These are phyloP conservation scores for Apiosordaria backusii DNA, from an alignment of 495 filamentous ascomycete genomes.

Conservation along the genomic window DNA sequence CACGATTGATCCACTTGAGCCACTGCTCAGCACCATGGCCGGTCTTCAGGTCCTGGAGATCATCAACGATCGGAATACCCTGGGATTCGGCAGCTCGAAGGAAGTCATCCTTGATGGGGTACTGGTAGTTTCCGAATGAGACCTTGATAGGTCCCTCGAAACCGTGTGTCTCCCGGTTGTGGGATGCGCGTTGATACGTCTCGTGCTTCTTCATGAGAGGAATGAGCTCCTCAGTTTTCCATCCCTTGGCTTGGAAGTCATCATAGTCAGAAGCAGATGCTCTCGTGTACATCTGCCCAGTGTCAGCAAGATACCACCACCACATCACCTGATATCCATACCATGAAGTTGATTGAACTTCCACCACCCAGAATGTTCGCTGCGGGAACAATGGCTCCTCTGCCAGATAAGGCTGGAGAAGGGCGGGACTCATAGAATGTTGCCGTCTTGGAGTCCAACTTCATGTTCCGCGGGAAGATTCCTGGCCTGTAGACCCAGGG, in stretches of 20 bases:
- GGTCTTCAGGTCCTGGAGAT: conserved; percentile 64
- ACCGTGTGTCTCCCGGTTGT: conserved; percentile 73
- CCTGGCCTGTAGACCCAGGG: conserved; percentile 78
- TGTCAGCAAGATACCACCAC: background rate
- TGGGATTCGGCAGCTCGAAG: conserved; percentile 73
- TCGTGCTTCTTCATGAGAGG: conserved; percentile 83
- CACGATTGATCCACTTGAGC: conserved; percentile 69
- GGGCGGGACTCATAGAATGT: conserved; percentile 78
- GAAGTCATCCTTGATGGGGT: conserved; percentile 74
- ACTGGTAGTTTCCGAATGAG: conserved; percentile 72
- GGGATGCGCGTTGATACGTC: conserved; percentile 74
- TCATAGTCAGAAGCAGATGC: conserved; percentile 82
- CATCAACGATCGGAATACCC: conserved; percentile 68
- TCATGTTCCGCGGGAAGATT: conserved; percentile 60
- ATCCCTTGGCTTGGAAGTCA: conserved; percentile 77
- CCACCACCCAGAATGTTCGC: conserved; percentile 76
- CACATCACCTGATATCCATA: conserved; percentile 19
- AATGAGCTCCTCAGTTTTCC: conserved; percentile 73
- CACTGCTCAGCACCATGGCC: conserved; percentile 57
- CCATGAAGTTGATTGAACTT: conserved; percentile 80
- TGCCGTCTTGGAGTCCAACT: conserved; percentile 76
- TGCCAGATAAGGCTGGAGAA: conserved; percentile 67
- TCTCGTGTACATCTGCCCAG: conserved; percentile 72
- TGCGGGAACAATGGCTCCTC: conserved; percentile 73
- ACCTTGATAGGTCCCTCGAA: conserved; percentile 83